Evolutionary conservation across 495 filamentous ascomycete genomes (phyloP).

Genomic region (Cudoniella acicularis): DNA sequence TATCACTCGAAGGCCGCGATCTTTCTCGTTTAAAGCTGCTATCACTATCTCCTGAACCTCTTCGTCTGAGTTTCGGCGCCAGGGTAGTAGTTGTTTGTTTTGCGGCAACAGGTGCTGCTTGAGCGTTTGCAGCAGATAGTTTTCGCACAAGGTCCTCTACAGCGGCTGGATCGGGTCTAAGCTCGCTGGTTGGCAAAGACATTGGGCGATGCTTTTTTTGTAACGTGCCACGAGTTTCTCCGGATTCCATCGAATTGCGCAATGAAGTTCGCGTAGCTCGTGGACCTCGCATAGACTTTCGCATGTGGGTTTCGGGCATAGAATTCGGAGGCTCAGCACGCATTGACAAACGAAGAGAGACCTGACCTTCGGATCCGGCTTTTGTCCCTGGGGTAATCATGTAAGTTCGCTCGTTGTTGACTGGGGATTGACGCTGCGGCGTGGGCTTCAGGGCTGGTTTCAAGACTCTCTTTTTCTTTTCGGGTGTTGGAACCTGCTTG

Average conservation of each 20-base stretch:
- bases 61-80: conserved; percentile 18
- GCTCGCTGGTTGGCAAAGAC: conserved; percentile 25
- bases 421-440: conserved; percentile 12
- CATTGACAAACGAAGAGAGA: conserved; percentile 39
- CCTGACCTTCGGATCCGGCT: conserved; percentile 23
- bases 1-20: conserved; percentile 8
- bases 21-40: conserved; percentile 27
- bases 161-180: conserved; percentile 22
- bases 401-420: conserved; percentile 29
- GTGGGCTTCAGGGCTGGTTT: background rate
- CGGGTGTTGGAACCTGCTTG: conserved; percentile 34
- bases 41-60: conserved; percentile 23
- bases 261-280: conserved; percentile 19
- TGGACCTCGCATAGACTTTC: conserved; percentile 31
- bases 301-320: conserved; percentile 27
- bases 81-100: conserved; percentile 3
- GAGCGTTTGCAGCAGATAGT: conserved; percentile 14
- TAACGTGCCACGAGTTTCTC: conserved; percentile 14
- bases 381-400: conserved; percentile 41
- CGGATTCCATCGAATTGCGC: conserved; percentile 8
- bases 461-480: conserved; percentile 33
- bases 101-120: conserved; percentile 10
- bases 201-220: conserved; percentile 19
- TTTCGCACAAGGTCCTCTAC: conserved; percentile 17
- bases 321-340: conserved; percentile 28